Base-by-base conservation (phyloP, 2,329 filamentous ascomycete species). In the Thelonectria discophora region DNA sequence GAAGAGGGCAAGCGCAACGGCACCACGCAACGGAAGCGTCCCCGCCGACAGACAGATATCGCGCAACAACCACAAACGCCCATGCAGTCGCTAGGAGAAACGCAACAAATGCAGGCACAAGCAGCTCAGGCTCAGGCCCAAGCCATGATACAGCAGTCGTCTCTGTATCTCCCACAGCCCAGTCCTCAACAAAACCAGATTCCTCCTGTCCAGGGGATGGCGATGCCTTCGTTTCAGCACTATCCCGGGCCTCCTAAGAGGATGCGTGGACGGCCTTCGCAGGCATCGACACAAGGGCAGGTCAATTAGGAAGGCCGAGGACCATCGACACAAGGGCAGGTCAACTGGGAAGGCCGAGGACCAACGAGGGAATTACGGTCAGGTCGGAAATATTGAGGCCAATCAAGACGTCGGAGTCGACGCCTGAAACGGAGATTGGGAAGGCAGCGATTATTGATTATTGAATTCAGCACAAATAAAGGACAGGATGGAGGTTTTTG, bases 231-330 rank as follows among this genome's bases (percentile, higher is more conserved):
- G 32, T 76, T 73, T 30, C 72, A 70, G 50, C 69, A 70, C 39
- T 77, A 74, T 43, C 63, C 66, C 5, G 69, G 69, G 3, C 69
- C 71, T n/a, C 60, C 69, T 7, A 76, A 74, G 63, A 69, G 73
- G 42, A 71, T 72, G 45, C 75, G 73, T 12, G 69, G 71, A 10
- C 63, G 69, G 21, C 63, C 68, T 46, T 70, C 69, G 24, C 66
- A 70, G 43, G 56, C 65, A 40, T 60, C 63, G 4, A 18, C 42
- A 21, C 42, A 45, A 18, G 11, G n/a, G 48, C 60, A 68, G 63
- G 63, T 64, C 66, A 62, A 43, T 7, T 37, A 37, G 34, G 15
- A 34, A 37, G 11, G 34, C 34, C 34, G 21, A 24, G 21, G 21
- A 24, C 11, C 30, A 6, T 11, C 7, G 30, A 32, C 6, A 11